Evolutionary conservation across 768 basidiomycete species (phyloP), one percentile per base, ranked within the genome.

Genomic region (Tulasnella sp.): DNA sequence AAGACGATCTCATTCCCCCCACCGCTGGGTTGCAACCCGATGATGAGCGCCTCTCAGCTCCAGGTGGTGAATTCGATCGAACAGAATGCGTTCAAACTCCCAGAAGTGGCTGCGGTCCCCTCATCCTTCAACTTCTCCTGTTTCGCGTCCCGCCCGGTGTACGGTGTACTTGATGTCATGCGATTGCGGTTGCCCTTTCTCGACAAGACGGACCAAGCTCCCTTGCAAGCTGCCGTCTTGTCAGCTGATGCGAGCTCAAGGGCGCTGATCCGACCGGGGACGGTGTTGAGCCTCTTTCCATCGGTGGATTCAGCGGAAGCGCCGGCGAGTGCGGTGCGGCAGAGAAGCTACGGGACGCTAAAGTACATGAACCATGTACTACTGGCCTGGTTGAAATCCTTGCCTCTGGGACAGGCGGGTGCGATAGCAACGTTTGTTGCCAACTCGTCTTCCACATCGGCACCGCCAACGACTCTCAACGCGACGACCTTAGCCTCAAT

Each of bases 1-100:
- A 80, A 80, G 37, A 64, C 80, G 12, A 60, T 85, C 4, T 84
- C 87, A 18, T 92, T 92, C 83, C 91, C 92, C 12, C 89, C 91
- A 16, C 91, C 92, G 0, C 83, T 91, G 1, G 87, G 89, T 18
- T 93, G 92, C 83, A 92, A 90, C 83, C 91, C 92, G n/a, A 86
- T 86, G 37, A 85, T 92, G 16, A 84, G 84, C 41, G 75, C 85
- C 18, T 80, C 85, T 18, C 88, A 89, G 81, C 81, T 88, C 46
- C 83, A 88, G 42, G 84, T 85, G 77, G 84, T 92, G 75, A 88
- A 88, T 83, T 78, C 85, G 22, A 84, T 93, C 48, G 92, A 93
- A 84, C 86, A 86, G 24, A 83, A 82, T 16, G 88, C 90, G 18
- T 93, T 92, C 83, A 89, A 88, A 31, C 85, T 93, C 34, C 82